These are phyloP conservation scores for Pestalotiopsis fici DNA, from an alignment of 2,329 filamentous ascomycete species.

Conservation along the genomic window DNA sequence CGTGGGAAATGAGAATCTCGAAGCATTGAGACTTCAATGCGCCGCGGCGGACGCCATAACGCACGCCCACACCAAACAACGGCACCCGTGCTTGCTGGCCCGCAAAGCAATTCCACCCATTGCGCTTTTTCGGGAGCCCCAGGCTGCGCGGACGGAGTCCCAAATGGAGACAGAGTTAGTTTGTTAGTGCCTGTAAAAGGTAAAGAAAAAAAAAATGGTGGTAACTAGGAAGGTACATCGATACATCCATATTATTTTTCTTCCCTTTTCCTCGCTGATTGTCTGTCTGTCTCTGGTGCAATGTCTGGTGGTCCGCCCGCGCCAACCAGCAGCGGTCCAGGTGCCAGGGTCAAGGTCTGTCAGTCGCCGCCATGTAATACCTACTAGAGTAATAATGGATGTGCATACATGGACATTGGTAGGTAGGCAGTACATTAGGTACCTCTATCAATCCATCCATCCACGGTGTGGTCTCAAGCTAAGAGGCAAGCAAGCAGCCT, in stretches of 20 bases:
- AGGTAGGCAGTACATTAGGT: background rate
- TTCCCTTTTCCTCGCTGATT: background rate
- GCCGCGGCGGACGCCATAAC: constrained; percentile 21
- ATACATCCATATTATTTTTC: too few relatives aligned
- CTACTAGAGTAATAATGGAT: too few relatives aligned
- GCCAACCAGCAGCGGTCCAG: background rate
- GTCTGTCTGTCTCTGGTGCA: background rate
- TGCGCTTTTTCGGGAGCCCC: background rate
- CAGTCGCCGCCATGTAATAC: too few relatives aligned
- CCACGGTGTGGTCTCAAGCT: background rate
- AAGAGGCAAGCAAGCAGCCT: background rate
- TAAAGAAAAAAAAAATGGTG: too few relatives aligned
- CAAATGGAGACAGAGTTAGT: background rate
- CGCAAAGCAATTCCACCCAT: constrained; percentile 17
- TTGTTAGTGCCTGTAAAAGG: background rate
- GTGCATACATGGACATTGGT: too few relatives aligned
- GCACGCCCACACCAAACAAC: constrained; percentile 29
- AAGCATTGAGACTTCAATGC: constrained; percentile 32
- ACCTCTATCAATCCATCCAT: background rate
- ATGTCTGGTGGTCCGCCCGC: background rate
- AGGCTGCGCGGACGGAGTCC: background rate
- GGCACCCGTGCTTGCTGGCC: constrained; percentile 15
- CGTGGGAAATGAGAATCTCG: constrained; percentile 29
- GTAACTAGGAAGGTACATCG: too few relatives aligned
- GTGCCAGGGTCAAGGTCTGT: background rate